Base-by-base conservation (phyloP, 1,284 basidiomycete genomes). In the Fomitopsis schrenkii region DNA sequence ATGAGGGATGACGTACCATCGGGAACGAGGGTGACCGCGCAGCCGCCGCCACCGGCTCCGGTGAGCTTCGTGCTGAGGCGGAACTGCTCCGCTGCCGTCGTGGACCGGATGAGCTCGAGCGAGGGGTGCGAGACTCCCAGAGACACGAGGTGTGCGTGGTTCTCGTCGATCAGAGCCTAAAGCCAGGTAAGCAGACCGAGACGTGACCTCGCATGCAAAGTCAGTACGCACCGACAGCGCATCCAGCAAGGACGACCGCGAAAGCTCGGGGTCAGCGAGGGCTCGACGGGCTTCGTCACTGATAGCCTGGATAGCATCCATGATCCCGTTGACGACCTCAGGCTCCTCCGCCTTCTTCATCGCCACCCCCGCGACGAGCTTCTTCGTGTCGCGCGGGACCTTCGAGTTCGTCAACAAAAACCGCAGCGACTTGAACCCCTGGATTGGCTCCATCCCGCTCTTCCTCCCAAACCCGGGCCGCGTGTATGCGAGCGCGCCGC, bases 11-110 rank as follows among this genome's bases (percentile, higher is more conserved):
- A 76, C 82, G 60, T 63, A 88, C 94, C 84, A 77, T 98, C 95
- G 56, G 96, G 96, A 57, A 99, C 82, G 38, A 99, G 84, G 5
- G 96, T 98, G 33, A 99, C 95, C 2, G 97, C 92, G 71, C 97
- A 99, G 17, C 97, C 97, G 17, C 97, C 97, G 33, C 97, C 97
- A n/a, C 97, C 97, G 2, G 97, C 97, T 45, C 97, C 97, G 2
- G 97, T 99, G 59, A 99, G 77, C 80, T 99, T 99, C n/a, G 97
- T 98, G 66, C 88, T 88, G 54, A 99, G 80, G 6, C 77, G 78
- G 75, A 90, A 92, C 7, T 88, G 87, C 63, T 78, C 70, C 15
- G 79, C 78, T 4, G 80, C 76, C 0, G 95, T 94, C 68, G 83
- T 87, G 36, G 80, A 77, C 59, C 90, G 86, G 68, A 98, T 95